Percentiles rank a stretch among this genome's conserved stretches.
These are phyloP conservation scores for Trifolium fragiferum DNA, from an alignment of 306 rosid species.

Conservation along the genomic window DNA sequence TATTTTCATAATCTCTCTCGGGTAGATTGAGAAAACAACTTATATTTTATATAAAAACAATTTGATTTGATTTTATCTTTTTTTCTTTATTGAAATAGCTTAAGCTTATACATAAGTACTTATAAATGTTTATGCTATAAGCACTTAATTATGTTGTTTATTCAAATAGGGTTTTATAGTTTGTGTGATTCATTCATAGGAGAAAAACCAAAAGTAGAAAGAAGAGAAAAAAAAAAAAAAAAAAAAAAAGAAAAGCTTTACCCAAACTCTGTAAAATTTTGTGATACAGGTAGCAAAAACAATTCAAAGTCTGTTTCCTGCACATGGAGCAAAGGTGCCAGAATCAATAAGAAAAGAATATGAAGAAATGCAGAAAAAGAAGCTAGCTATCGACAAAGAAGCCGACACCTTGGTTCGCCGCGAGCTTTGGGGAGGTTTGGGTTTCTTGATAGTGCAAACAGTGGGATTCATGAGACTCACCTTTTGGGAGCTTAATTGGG, in stretches of 20 bases:
- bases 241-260: constrained; percentile 44
- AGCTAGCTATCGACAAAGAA: constrained; percentile 52
- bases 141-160: too few relatives aligned
- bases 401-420: constrained; percentile 63
- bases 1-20: too few relatives aligned
- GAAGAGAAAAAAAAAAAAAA: constrained; percentile 23
- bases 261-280: constrained; percentile 55
- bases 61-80: too few relatives aligned
- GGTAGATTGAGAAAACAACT: too few relatives aligned
- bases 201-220: constrained; percentile 36
- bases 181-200: constrained; percentile 42
- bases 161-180: neutral
- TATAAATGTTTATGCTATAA: too few relatives aligned
- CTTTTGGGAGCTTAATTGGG: constrained; percentile 94
- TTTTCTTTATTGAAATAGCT: too few relatives aligned
- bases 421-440: constrained; percentile 72
- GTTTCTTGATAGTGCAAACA: constrained; percentile 62
- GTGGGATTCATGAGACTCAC: constrained; percentile 78
- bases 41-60: too few relatives aligned
- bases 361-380: constrained; percentile 63
- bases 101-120: too few relatives aligned
- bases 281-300: constrained; percentile 66
- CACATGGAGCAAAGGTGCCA: constrained; percentile 40
- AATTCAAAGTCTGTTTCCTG: constrained; percentile 47
- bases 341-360: constrained; percentile 54